Evolutionary conservation across 78 protist species (phyloP), one percentile per base, ranked within the genome.

Genomic region (Parvularia atlantis): DNA sequence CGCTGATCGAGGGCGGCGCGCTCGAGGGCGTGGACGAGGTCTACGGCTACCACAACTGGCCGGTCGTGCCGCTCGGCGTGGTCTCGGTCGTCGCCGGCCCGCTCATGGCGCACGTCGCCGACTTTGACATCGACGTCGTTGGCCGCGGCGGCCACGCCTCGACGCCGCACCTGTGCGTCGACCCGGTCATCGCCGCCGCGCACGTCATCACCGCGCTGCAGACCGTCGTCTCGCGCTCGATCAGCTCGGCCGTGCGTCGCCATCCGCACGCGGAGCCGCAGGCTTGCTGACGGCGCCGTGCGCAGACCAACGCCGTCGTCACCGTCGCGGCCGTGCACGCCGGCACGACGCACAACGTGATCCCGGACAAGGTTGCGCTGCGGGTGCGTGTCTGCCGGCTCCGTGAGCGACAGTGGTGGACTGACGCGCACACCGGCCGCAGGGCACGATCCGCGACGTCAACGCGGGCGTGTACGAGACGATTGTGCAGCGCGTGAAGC

Each of bases 1-100:
- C 69, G 35, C 40, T 63, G 69, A 28, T 63, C 39, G 48, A 41
- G 17, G 52, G 14, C 11, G 31, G 54, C 4, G 40, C 54, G 37
- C 4, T 63, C 16, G 69, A 40, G 1, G 69, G 69, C 35, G 69
- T 63, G 26, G 53, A 63, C 53, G 69, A 63, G 69, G 53, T 63
- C 39, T 63, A 63, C 53, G 69, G 69, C 35, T 63, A n/a, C 69
- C 69, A 63, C 69, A 63, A 63, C 69, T 63, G 69, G 69, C 69
- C 69, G 2, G 22, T 56, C 26, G 39, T 39, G 13, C 56, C 52
- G 19, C 26, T 41, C 56, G 69, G 69, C 19, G 1, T 0, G 22
- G 5, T 63, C 36, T 1, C 10, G n/a, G 69, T 63, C 50, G 0
- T 10, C 56, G 35, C 33, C 13, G 69, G 69, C 7, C 56, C 69